Percentiles rank a stretch among this genome's conserved stretches.
These are phyloP conservation scores for Oryza rufipogon DNA, from an alignment of 176 grass and related monocot species.

Conservation along the genomic window DNA sequence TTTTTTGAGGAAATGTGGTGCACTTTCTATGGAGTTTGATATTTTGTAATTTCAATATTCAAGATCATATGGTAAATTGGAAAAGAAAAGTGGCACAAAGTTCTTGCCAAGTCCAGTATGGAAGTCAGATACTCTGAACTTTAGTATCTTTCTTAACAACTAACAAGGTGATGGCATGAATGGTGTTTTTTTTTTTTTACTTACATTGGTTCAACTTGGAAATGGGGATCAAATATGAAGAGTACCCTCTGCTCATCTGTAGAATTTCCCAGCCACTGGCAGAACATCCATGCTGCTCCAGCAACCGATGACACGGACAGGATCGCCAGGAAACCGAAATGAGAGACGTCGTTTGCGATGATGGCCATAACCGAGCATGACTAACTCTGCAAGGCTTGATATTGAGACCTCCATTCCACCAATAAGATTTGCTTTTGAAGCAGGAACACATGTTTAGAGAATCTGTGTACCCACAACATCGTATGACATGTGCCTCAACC, in stretches of 20 bases:
- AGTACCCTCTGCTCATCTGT: constrained; percentile 83
- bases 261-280: constrained; percentile 78
- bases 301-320: constrained; percentile 77
- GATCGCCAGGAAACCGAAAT: constrained; percentile 93
- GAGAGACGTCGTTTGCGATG: constrained; percentile 81
- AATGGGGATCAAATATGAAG: constrained; percentile 72
- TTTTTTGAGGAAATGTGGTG: too few species aligned
- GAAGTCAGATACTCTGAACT: background rate
- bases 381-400: constrained; percentile 87
- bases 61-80: constrained; percentile 6
- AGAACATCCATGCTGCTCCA: constrained; percentile 83
- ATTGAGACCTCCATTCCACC: constrained; percentile 92
- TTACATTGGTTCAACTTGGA: constrained; percentile 52
- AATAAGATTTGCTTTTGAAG: constrained; percentile 93
- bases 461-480: constrained; percentile 97
- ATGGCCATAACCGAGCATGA: constrained; percentile 92
- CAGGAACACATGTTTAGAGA: constrained; percentile 82
- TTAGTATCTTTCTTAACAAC: constrained; percentile 4
- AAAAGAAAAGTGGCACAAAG: background rate
- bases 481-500: constrained; percentile 95
- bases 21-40: background rate
- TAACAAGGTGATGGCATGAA: background rate
- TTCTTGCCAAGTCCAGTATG: background rate
- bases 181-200: background rate
- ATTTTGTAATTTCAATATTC: background rate